Percentiles rank a stretch among this genome's conserved stretches.
Evolutionary conservation across 2,329 filamentous ascomycete species (phyloP).

Genomic region (Beauveria scarabaeidicola): DNA sequence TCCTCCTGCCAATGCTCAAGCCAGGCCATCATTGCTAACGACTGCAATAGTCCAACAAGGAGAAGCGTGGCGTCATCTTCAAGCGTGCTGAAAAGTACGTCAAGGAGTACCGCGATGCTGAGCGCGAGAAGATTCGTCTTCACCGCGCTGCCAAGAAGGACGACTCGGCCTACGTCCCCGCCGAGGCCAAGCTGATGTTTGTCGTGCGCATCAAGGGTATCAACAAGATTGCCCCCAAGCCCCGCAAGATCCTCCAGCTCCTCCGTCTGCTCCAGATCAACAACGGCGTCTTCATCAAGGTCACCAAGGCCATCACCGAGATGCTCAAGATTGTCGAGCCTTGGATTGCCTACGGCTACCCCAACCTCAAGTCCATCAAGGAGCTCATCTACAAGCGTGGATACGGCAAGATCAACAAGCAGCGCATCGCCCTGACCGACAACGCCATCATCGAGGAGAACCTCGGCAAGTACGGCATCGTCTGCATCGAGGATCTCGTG

Average conservation of each 20-base stretch:
- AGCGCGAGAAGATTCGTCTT: constrained; percentile 98
- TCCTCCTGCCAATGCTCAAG: not conserved
- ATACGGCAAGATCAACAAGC: constrained; percentile 98
- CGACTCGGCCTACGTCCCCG: constrained; percentile 88
- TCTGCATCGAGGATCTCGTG: constrained; percentile 98
- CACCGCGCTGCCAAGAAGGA: constrained; percentile 81
- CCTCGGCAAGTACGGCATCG: constrained; percentile 96
- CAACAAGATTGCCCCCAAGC: constrained; percentile 99
- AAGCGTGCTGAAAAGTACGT: constrained; percentile 99
- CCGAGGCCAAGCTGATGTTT: constrained; percentile 94
- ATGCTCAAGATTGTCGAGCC: constrained; percentile 99
- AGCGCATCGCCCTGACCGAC: constrained; percentile 92
- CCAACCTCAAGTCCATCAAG: constrained; percentile 97
- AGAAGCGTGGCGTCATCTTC: constrained; percentile 98
- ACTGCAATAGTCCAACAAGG: constrained; percentile 75
- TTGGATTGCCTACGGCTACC: constrained; percentile 98
- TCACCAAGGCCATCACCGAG: constrained; percentile 96
- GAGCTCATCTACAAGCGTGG: constrained; percentile 99
- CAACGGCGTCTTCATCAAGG: constrained; percentile 96
- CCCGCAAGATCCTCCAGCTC: constrained; percentile 99
- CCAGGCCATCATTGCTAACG: constrained; percentile 26
- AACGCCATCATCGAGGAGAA: constrained; percentile 95
- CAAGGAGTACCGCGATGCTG: constrained; percentile 96
- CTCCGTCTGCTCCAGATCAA: constrained; percentile 99
- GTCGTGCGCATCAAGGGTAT: constrained; percentile 99